phyloP scores from a whole-genome alignment of 164 flowering plant species.

The Tetrastigma voinierianum region DNA sequence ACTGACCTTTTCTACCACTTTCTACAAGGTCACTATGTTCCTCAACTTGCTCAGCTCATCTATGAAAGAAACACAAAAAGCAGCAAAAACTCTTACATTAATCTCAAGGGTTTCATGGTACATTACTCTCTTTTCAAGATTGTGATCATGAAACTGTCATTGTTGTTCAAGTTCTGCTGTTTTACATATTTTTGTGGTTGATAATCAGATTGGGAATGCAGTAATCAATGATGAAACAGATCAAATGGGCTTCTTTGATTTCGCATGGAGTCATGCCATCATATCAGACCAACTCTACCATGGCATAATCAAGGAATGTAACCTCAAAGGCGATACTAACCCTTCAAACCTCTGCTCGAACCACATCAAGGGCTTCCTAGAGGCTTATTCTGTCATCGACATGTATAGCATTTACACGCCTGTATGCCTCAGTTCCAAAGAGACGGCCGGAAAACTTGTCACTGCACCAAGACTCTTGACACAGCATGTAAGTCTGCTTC shows the following conservation, averaged over 20 bases:
- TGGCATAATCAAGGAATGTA: conserved; percentile 37
- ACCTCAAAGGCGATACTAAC: conserved; percentile 19
- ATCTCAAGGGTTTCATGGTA: conserved; percentile 75
- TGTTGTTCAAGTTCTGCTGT: neutral
- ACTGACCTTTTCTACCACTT: neutral
- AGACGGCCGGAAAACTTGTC: conserved; percentile 14
- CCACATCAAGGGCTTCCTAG: conserved; percentile 20
- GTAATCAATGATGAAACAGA: conserved; percentile 58
- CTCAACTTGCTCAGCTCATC: conserved; percentile 61
- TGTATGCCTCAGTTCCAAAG: conserved; percentile 25
- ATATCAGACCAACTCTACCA: conserved; percentile 55
- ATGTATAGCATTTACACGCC: conserved; percentile 67
- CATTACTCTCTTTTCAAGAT: neutral
- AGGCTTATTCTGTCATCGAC: conserved; percentile 46
- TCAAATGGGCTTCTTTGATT: conserved; percentile 45
- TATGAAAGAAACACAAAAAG: conserved; percentile 41
- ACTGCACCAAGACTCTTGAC: conserved; percentile 32
- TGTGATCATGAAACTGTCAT: neutral
- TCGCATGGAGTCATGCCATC: conserved; percentile 67
- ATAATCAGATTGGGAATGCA: conserved; percentile 58
- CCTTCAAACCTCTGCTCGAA: conserved; percentile 19
- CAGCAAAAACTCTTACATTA: conserved; percentile 35
- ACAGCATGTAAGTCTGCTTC: conserved; percentile 24
- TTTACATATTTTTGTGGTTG: neutral
- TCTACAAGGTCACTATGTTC: conserved; percentile 63